Evolutionary conservation across 805 yeast genomes (phyloP).

Genomic region (Saccharomycopsis lassenensis): DNA sequence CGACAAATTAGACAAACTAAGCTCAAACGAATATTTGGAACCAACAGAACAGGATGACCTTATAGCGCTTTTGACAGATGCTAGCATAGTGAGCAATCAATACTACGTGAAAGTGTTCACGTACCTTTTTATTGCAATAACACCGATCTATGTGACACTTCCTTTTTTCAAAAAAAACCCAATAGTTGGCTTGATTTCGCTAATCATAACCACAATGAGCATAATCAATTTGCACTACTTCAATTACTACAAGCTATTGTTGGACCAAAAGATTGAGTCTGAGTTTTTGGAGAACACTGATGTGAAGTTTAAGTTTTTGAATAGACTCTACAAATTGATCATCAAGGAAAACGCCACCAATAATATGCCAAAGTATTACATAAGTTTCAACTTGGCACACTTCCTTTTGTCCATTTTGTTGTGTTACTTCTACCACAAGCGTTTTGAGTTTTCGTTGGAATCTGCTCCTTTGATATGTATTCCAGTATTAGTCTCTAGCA

Average conservation of each 20-base stretch:
- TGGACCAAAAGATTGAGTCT: not conserved
- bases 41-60: constrained; percentile 17
- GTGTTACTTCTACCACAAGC: not conserved
- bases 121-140: constrained; percentile 4
- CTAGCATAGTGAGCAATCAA: constrained; percentile 1
- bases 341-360: not conserved
- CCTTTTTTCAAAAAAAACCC: constrained; percentile 11
- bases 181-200: not conserved
- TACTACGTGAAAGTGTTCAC: constrained; percentile 3
- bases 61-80: constrained; percentile 10
- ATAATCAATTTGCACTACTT: constrained; percentile 9
- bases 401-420: not conserved
- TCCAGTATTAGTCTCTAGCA: constrained; percentile 9
- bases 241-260: constrained; percentile 7
- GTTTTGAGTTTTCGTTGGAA: not conserved
- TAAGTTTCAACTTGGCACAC: not conserved
- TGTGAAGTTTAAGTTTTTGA: not conserved
- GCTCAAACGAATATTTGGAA: constrained; percentile 12
- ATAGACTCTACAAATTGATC: not conserved
- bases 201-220: constrained; percentile 3
- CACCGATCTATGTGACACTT: constrained; percentile 10
- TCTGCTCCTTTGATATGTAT: constrained; percentile 2
- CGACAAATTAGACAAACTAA: constrained; percentile 3
- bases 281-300: not conserved
- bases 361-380: not conserved